Evolutionary conservation across 2,329 filamentous ascomycete species (phyloP).

Genomic region (Alternaria tenuissima): DNA sequence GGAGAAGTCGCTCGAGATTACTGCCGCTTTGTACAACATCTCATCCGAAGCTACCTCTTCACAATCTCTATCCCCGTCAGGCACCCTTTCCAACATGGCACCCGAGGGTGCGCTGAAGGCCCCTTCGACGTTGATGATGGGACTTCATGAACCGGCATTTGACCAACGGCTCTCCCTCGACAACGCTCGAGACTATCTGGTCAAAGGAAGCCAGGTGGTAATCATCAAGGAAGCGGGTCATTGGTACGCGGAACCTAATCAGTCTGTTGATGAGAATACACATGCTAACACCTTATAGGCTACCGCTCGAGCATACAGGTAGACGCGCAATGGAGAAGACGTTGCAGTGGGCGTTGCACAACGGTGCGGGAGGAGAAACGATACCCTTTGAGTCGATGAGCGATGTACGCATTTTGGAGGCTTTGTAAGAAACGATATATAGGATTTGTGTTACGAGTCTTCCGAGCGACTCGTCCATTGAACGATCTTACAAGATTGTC

Average conservation of each 20-base stretch:
- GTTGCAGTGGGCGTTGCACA: slow-evolving; percentile 42
- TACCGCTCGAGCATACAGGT: slow-evolving; percentile 58
- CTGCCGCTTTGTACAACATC: slow-evolving; percentile 58
- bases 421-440: slow-evolving; percentile 12
- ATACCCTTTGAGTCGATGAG: slow-evolving; percentile 32
- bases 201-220: slow-evolving; percentile 59
- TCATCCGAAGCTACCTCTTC: slow-evolving; percentile 22
- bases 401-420: slow-evolving; percentile 29
- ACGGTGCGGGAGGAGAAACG: slow-evolving; percentile 23
- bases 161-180: slow-evolving; percentile 60
- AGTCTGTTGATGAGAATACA: background rate
- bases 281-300: slow-evolving; percentile 4
- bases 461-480: background rate
- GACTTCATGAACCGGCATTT: slow-evolving; percentile 61
- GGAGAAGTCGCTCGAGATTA: slow-evolving; percentile 61
- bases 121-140: slow-evolving; percentile 63
- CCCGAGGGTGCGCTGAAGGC: slow-evolving; percentile 59
- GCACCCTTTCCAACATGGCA: slow-evolving; percentile 54
- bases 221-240: slow-evolving; percentile 61
- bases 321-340: slow-evolving; percentile 54
- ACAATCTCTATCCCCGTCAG: slow-evolving; percentile 25
- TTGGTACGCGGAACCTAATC: slow-evolving; percentile 46
- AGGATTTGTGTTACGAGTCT: background rate
- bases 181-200: slow-evolving; percentile 62
- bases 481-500: background rate